Base-by-base conservation (phyloP, 2,329 filamentous ascomycete species). In the Pleomassaria siparia region DNA sequence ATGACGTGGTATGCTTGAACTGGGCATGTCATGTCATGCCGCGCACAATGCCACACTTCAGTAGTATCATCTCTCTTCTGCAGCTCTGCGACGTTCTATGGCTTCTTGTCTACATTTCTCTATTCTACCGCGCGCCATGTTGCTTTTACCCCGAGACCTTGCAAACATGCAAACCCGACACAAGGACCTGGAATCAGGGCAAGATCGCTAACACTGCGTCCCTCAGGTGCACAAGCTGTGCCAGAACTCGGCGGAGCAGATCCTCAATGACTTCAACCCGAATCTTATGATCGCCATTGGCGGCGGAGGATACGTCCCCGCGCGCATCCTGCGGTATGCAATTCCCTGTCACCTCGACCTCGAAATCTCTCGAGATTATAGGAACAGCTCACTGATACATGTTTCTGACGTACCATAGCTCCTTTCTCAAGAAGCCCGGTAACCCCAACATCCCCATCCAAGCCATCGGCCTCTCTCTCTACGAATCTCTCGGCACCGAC, bases 271-370 rank as follows among this genome's bases (percentile, higher is more conserved):
- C 13, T 91, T 96, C 80, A 82, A 90, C 70, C 94, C 94, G 30
- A 89, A 96, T 73, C 88, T 99, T 62, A 96, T 99, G 82, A 95
- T 99, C 73, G 94, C 94, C 70, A 97, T 97, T 72, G 94, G 94
- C 63, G 94, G 94, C 57, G 94, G 94, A 64, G 94, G 94, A 65
- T 99, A 96, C 74, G 91, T 99, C 32, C 94, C 94, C 52, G 94
- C 94, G 37, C 89, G 94, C 63, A 99, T 99, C 72, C 83, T 99
- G 56, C 89, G 94, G 78, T 83, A 75, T 51, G 66, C 55, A 26
- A 21, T n/a, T n/a, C n/a, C n/a, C n/a, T n/a, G n/a, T n/a, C n/a
- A 15, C 36, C 11, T n/a, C 15, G 21, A 45, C 18, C 6, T n/a
- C 37, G 12, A 20, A n/a, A 21, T 4, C 41, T 12, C 15, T 46